Conservation (phyloP, 345 rosid species). For the Excoecaria cochinchinensis region DNA sequence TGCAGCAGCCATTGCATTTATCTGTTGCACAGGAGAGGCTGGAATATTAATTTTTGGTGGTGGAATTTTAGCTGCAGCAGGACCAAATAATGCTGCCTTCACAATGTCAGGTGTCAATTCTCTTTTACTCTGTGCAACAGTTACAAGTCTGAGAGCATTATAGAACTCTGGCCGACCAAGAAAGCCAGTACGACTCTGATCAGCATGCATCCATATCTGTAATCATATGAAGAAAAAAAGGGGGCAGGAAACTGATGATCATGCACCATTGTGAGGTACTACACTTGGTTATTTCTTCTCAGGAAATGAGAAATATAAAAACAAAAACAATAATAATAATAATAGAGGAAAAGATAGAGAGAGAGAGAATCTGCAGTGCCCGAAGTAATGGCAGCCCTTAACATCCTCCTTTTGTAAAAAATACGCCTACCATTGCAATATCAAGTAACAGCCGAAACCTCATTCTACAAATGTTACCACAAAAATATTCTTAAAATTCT, state of each 20-base stretch:
- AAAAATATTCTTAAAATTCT: not conserved
- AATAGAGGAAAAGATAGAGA: too few species aligned
- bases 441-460: not conserved
- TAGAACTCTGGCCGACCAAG: slow-evolving; percentile 83
- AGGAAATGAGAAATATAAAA: not conserved
- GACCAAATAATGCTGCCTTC: slow-evolving; percentile 88
- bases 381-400: not conserved
- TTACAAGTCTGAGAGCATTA: slow-evolving; percentile 90
- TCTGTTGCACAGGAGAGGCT: slow-evolving; percentile 47
- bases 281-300: not conserved
- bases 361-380: not conserved
- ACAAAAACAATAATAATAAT: not conserved
- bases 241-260: not conserved
- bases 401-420: not conserved
- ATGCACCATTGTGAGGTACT: not conserved
- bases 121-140: slow-evolving; percentile 95
- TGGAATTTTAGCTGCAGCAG: slow-evolving; percentile 96
- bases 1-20: slow-evolving; percentile 36
- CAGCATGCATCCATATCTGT: slow-evolving; percentile 89
- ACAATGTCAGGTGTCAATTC: slow-evolving; percentile 91
- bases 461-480: not conserved
- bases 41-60: slow-evolving; percentile 82
- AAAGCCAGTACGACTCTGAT: slow-evolving; percentile 68
- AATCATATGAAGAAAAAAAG: slow-evolving; percentile 19
- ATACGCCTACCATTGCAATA: not conserved